phyloP scores from a whole-genome alignment of 1,284 basidiomycete species.

The Trichosporon asahii region DNA sequence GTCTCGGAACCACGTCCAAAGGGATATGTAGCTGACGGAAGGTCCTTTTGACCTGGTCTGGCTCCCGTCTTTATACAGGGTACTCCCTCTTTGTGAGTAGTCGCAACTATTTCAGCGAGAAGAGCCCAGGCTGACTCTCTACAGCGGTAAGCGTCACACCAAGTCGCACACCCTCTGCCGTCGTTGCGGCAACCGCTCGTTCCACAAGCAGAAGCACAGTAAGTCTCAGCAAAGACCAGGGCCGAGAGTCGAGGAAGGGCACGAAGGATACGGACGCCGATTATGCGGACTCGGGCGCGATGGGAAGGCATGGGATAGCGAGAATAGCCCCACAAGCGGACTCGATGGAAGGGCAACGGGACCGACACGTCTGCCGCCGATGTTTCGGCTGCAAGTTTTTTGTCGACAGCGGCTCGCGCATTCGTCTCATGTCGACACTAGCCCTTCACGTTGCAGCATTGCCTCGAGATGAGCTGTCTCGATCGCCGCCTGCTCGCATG shows the following conservation, averaged over 20 bases:
- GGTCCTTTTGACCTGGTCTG: constrained; percentile 64
- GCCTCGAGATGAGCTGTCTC: too few species aligned
- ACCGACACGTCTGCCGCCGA: too few species aligned
- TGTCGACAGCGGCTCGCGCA: too few species aligned
- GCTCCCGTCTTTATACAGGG: constrained; percentile 57
- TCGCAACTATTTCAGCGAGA: not conserved
- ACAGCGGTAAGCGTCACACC: constrained; percentile 87
- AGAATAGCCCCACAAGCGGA: too few species aligned
- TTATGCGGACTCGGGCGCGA: not conserved
- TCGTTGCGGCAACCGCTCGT: constrained; percentile 85
- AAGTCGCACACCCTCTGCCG: constrained; percentile 98
- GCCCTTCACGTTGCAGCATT: too few species aligned
- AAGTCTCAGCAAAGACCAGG: constrained; percentile 44
- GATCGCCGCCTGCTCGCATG: too few species aligned
- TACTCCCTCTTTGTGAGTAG: constrained; percentile 77
- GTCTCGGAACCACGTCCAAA: constrained; percentile 1
- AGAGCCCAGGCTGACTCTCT: constrained; percentile 13
- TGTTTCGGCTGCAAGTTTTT: too few species aligned
- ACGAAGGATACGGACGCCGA: not conserved
- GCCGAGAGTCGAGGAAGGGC: not conserved
- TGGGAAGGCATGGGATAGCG: too few species aligned
- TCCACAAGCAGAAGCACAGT: constrained; percentile 98
- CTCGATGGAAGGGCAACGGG: too few species aligned
- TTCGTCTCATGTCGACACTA: too few species aligned
- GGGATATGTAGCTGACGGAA: constrained; percentile 42